Conservation (phyloP, 345 rosid genomes). For the Microthlaspi erraticum region DNA sequence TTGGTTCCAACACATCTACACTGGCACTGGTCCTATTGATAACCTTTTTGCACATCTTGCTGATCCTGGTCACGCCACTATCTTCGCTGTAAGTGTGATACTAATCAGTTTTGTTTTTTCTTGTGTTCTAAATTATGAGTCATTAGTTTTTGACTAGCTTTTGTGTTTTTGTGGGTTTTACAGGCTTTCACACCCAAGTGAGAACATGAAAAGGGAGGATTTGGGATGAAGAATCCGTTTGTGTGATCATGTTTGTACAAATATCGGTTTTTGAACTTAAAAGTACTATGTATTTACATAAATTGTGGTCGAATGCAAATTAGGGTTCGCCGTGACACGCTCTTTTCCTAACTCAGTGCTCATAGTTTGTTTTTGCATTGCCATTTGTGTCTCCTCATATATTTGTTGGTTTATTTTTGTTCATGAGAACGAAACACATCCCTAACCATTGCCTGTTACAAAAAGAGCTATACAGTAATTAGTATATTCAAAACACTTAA, state of each 20-base stretch:
- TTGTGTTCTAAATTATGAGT: background rate
- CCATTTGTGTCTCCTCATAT: background rate
- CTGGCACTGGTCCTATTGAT: conserved; percentile 96
- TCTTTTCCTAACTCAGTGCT: conserved; percentile 29
- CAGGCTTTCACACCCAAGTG: conserved; percentile 94
- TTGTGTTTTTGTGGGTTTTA: conserved; percentile 3
- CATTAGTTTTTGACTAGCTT: conserved; percentile 6
- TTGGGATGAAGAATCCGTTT: conserved; percentile 25
- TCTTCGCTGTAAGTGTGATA: conserved; percentile 73
- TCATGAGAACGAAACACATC: background rate
- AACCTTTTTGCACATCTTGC: conserved; percentile 96
- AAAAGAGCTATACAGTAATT: background rate
- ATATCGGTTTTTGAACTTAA: conserved; percentile 40
- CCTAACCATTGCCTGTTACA: background rate
- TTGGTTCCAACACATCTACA: conserved; percentile 99
- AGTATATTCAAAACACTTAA: too few relatives aligned
- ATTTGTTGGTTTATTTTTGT: background rate
- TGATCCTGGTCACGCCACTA: conserved; percentile 95
- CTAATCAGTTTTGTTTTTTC: background rate
- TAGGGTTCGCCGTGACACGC: conserved; percentile 29
- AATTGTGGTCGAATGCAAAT: conserved; percentile 42
- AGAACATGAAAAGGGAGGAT: conserved; percentile 10
- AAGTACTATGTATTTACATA: conserved; percentile 37
- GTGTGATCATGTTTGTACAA: conserved; percentile 49
- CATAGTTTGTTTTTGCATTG: conserved; percentile 10